Percentiles rank a stretch among this genome's conserved stretches.
These are phyloP conservation scores for Stagonosporopsis chrysanthemi DNA, from an alignment of 2,329 filamentous ascomycete species.

Conservation along the genomic window DNA sequence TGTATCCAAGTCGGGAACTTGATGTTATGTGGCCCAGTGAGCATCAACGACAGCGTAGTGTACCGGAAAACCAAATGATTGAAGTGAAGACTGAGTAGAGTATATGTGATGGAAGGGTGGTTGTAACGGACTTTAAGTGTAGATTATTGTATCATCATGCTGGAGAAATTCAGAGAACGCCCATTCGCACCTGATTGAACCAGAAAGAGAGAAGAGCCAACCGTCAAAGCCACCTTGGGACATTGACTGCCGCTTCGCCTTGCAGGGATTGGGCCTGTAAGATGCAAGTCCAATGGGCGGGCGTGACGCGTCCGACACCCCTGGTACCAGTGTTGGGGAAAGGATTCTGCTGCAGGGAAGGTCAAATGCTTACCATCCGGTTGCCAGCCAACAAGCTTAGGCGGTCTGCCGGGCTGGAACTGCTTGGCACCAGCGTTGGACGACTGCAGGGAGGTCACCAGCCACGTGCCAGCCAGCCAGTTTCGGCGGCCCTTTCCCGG, in stretches of 20 bases:
- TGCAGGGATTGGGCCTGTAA: conserved; percentile 32
- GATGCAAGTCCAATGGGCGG: conserved; percentile 31
- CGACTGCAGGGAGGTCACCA: too few relatives aligned
- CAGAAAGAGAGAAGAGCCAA: conserved; percentile 44
- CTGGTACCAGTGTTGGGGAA: conserved; percentile 35
- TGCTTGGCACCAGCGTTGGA: too few relatives aligned
- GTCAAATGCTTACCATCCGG: conserved; percentile 37
- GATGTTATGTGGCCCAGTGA: too few relatives aligned
- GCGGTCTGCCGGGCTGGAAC: conserved; percentile 37
- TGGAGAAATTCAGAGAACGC: conserved; percentile 33
- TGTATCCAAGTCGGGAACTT: too few relatives aligned
- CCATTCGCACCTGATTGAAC: conserved; percentile 43
- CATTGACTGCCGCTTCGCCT: conserved; percentile 38
- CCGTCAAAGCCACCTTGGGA: conserved; percentile 39
- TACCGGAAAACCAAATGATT: too few relatives aligned
- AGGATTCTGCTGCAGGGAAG: conserved; percentile 39
- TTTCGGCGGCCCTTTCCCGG: too few relatives aligned
- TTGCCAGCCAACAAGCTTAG: conserved; percentile 35
- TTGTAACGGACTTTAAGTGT: too few relatives aligned
- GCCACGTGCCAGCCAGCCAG: too few relatives aligned
- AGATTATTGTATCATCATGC: conserved; percentile 49
- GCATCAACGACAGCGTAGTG: too few relatives aligned
- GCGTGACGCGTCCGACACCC: conserved; percentile 27
- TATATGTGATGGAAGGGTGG: too few relatives aligned
- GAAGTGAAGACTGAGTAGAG: too few relatives aligned